Conservation (phyloP, 176 grass and related monocot species). For the Themeda triandra region DNA sequence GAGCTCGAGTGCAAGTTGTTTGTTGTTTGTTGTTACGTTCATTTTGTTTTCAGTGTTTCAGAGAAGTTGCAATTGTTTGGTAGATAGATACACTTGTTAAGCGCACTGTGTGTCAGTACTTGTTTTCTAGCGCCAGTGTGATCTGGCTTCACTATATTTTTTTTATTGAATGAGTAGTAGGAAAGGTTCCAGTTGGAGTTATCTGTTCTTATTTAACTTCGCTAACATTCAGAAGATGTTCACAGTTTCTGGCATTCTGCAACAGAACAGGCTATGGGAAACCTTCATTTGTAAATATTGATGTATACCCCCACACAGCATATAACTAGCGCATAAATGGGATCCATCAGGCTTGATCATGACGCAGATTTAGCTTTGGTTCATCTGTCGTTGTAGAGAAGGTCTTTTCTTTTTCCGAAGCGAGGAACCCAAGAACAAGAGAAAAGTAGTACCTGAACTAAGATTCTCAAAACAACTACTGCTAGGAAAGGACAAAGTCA, state of each 20-base stretch:
- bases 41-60: background rate
- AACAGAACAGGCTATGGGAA: background rate
- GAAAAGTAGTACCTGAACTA: constrained; percentile 5
- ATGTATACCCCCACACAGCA: background rate
- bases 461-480: constrained; percentile 28
- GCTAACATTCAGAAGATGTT: background rate
- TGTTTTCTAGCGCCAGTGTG: background rate
- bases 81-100: background rate
- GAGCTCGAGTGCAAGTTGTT: background rate
- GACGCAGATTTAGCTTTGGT: constrained; percentile 5
- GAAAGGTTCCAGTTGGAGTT: background rate
- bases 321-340: background rate
- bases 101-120: background rate
- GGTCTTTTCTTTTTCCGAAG: constrained; percentile 31
- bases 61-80: background rate
- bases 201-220: background rate
- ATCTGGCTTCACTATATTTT: background rate
- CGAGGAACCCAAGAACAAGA: background rate
- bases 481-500: constrained; percentile 11
- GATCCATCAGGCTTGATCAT: background rate
- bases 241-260: background rate
- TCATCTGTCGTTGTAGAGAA: constrained; percentile 13
- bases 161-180: background rate
- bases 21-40: background rate
- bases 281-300: background rate